Conservation (phyloP, 2,329 filamentous ascomycete genomes). For the Apiospora aurea region DNA sequence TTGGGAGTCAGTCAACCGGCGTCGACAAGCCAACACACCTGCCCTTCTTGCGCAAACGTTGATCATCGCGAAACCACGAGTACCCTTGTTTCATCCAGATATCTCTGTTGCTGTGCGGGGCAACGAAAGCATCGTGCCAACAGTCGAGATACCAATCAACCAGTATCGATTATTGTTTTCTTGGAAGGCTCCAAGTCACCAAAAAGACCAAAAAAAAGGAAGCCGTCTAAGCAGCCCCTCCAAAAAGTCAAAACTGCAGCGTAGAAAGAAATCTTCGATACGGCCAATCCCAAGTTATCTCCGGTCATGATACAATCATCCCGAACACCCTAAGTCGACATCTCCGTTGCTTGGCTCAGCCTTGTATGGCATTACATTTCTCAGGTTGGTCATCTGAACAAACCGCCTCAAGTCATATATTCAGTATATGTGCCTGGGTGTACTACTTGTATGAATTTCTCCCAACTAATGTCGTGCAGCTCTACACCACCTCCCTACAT, state of each 20-base stretch:
- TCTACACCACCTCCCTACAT: neutral
- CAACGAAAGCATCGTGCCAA: neutral
- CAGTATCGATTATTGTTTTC: neutral
- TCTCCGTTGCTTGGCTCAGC: neutral
- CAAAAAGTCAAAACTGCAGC: neutral
- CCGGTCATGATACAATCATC: neutral
- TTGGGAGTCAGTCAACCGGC: conserved; percentile 7
- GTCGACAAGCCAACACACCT: conserved; percentile 3
- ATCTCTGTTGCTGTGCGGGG: neutral
- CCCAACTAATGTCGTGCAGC: neutral
- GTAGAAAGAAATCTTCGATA: neutral
- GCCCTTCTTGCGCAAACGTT: neutral
- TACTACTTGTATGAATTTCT: neutral
- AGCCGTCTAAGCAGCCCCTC: neutral
- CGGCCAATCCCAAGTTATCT: conserved; percentile 16
- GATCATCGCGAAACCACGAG: neutral
- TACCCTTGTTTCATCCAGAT: neutral
- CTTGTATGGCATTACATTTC: neutral
- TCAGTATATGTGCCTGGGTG: neutral
- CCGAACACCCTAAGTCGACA: neutral
- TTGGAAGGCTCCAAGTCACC: neutral
- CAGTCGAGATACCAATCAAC: neutral
- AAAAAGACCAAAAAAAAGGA: neutral
- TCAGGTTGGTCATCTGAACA: neutral
- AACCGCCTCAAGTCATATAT: neutral